A percentile compares a stretch with the other conserved stretches of the same genome.
Conservation (phyloP, 176 grass and related monocot genomes). For the Tillandsia leiboldiana region DNA sequence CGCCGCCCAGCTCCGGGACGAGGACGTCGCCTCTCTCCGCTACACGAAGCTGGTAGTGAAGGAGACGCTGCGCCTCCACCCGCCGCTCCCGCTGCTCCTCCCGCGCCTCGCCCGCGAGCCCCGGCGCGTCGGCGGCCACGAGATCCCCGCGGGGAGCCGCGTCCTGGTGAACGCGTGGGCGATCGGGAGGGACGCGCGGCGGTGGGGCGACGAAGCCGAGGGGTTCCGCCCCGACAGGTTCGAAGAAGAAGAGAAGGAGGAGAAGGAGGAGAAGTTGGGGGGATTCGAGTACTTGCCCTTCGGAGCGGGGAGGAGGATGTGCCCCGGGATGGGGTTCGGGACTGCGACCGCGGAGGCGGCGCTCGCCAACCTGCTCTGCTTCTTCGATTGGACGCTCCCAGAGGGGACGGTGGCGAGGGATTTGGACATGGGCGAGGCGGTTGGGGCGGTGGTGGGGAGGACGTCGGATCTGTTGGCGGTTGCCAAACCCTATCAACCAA, state of each 20-base stretch:
- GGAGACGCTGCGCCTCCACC: conserved; percentile 54
- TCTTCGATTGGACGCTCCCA: too few species aligned
- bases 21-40: conserved; percentile 45
- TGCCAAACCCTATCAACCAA: too few species aligned
- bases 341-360: too few species aligned
- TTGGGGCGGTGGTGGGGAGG: rapidly evolving
- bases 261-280: conserved; percentile 21
- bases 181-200: conserved; percentile 43
- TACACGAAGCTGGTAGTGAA: conserved; percentile 57
- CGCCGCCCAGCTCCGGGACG: conserved; percentile 22
- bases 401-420: too few species aligned
- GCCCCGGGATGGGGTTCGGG: conserved; percentile 5
- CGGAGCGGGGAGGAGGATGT: conserved; percentile 33
- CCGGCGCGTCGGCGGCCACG: conserved; percentile 20
- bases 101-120: conserved; percentile 24
- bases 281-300: conserved; percentile 68
- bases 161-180: conserved; percentile 59
- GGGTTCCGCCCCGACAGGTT: conserved; percentile 73
- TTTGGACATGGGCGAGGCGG: too few species aligned
- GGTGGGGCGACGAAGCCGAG: conserved; percentile 37
- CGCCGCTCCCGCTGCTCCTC: conserved; percentile 30
- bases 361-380: too few species aligned
- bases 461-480: background rate
- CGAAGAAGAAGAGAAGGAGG: conserved; percentile 1
- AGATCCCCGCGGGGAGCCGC: conserved; percentile 24